Base-by-base conservation (phyloP, 805 yeast species). In the Cyberlindnera saturnus region DNA sequence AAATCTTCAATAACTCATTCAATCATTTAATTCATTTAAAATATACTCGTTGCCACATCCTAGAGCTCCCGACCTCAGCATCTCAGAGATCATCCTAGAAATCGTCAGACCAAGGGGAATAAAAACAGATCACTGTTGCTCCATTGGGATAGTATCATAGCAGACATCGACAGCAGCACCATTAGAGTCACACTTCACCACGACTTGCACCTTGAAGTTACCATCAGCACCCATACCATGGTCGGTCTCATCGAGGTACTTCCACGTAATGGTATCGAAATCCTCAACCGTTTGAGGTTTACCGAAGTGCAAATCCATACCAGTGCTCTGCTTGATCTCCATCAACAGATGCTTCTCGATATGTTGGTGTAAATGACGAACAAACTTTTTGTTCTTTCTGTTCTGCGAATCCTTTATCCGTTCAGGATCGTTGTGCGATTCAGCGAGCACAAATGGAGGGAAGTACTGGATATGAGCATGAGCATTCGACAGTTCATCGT, bases 301-400 rank as follows among this genome's bases (percentile, higher is more conserved):
- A 40, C 75, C 73, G 57, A 77, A 75, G 38, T 75, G 69, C 64
- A 76, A 66, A 38, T 67, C 67, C 43, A 71, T 62, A 37, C 86
- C 85, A n/a, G 81, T 67, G 60, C 79, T 75, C 45, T 68, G 70
- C 48, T 73, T 74, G 64, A 84, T 79, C 52, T 82, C 90, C 47
- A 74, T 73, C 57, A 84, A 68, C 57, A 84, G 65, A 61, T 83
- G 90, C 56, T 81, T 81, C 54, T 79, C 76, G 43, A 84, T 70
- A 56, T 84, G 91, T 61, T 84, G 91, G 55, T 80, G 82, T 60
- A 84, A 70, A 61, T 82, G 82, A 60, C 91, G 73, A 47, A 77
- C 78, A 59, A 82, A 84, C 63, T 82, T 82, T 54, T 78, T 75
- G 44, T 82, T 79, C 59, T 83, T 78, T 48, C 82, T 79, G 63